These are phyloP conservation scores for Lipomyces kockii DNA, from an alignment of 805 yeast species.

Conservation along the genomic window DNA sequence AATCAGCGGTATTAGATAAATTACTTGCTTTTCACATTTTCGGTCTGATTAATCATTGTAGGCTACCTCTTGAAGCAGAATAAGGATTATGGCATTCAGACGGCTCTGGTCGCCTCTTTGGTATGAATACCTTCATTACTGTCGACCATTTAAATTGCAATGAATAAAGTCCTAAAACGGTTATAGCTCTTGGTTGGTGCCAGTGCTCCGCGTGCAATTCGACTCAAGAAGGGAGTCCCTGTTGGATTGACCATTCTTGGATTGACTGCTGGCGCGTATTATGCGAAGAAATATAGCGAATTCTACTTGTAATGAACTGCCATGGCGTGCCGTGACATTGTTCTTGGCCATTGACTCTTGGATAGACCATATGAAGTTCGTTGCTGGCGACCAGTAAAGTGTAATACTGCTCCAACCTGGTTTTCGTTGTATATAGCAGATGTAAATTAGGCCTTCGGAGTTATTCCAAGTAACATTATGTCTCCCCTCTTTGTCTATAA, in stretches of 20 bases:
- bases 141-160: neutral
- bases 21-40: constrained; percentile 45
- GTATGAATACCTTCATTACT: constrained; percentile 40
- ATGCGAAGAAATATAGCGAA: constrained; percentile 73
- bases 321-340: neutral
- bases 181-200: constrained; percentile 58
- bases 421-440: neutral
- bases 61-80: constrained; percentile 76
- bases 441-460: neutral
- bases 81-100: constrained; percentile 78
- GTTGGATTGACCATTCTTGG: constrained; percentile 67
- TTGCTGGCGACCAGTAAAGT: neutral
- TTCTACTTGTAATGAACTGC: constrained; percentile 51
- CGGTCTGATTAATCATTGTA: constrained; percentile 6
- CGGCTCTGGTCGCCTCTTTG: constrained; percentile 74
- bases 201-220: constrained; percentile 71
- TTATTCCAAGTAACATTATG: neutral
- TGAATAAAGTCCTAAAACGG: neutral
- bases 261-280: constrained; percentile 64
- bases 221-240: constrained; percentile 76
- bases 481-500: neutral
- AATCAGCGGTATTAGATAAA: constrained; percentile 51
- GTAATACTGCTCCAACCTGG: neutral
- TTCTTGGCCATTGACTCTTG: neutral
- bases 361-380: neutral